These are phyloP conservation scores for Plasmodium coatneyi DNA, from an alignment of 169 alveolate species.

Conservation along the genomic window DNA sequence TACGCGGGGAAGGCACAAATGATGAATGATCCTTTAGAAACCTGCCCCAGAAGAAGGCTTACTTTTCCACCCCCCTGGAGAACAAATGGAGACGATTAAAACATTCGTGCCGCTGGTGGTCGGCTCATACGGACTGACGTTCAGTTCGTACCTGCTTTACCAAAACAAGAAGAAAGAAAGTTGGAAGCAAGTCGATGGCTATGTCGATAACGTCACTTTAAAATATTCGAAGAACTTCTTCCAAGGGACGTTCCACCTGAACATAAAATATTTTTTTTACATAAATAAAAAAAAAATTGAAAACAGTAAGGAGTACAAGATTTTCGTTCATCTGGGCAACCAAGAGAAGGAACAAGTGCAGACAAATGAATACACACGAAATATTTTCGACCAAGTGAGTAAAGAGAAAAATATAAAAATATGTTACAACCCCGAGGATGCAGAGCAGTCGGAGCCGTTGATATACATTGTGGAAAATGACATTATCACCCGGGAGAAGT, in stretches of 20 bases:
- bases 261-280: conserved; percentile 32
- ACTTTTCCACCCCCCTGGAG: background rate
- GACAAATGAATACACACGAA: conserved; percentile 51
- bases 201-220: conserved; percentile 43
- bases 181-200: conserved; percentile 52
- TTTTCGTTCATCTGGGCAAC: background rate
- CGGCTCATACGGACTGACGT: conserved; percentile 51
- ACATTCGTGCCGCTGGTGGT: conserved; percentile 37
- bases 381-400: conserved; percentile 59
- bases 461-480: conserved; percentile 65
- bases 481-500: conserved; percentile 10
- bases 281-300: conserved; percentile 43
- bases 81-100: conserved; percentile 37
- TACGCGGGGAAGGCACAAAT: background rate
- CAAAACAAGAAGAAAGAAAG: conserved; percentile 16
- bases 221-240: conserved; percentile 19
- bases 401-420: conserved; percentile 42
- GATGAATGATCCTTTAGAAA: background rate
- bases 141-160: conserved; percentile 55
- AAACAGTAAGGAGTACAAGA: conserved; percentile 56
- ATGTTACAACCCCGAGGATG: conserved; percentile 44
- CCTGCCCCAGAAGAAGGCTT: background rate
- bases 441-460: conserved; percentile 45
- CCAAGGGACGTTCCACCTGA: conserved; percentile 22
- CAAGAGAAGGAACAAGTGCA: background rate